Conservation (phyloP, 345 rosid species). For the Murraya paniculata region DNA sequence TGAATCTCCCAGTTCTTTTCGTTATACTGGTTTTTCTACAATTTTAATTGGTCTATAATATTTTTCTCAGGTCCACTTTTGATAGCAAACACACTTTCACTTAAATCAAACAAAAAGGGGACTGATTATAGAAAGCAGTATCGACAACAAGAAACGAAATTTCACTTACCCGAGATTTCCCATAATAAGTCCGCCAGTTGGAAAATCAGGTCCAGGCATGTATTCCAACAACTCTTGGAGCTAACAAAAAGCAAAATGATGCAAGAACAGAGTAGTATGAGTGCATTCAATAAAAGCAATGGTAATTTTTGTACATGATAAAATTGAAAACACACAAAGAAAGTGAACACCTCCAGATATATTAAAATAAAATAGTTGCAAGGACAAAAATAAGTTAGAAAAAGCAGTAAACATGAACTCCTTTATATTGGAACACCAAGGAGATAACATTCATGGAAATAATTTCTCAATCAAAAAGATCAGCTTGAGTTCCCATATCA, state of each 20-base stretch:
- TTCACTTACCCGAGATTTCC: constrained; percentile 82
- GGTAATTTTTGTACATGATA: not conserved
- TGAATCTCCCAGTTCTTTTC: not conserved
- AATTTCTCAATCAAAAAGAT: not conserved
- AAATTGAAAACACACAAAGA: not conserved
- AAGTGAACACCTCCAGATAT: not conserved
- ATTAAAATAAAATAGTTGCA: not conserved
- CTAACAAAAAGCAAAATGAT: constrained; percentile 39
- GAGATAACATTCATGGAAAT: not conserved
- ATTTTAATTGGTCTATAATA: too few species aligned
- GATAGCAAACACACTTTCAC: not conserved
- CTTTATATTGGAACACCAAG: not conserved
- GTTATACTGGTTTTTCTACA: not conserved
- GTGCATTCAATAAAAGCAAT: not conserved
- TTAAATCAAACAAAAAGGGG: not conserved
- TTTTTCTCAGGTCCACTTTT: too few species aligned
- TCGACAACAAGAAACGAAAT: not conserved
- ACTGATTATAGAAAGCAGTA: not conserved
- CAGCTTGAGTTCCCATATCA: not conserved
- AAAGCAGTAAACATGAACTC: not conserved
- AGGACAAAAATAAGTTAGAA: not conserved
- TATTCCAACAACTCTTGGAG: constrained; percentile 94
- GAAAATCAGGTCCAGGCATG: constrained; percentile 99
- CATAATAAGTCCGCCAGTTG: constrained; percentile 96
- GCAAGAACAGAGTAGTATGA: constrained; percentile 12